Conservation (phyloP, 1,284 basidiomycete genomes). For the Earliella scabrosa region DNA sequence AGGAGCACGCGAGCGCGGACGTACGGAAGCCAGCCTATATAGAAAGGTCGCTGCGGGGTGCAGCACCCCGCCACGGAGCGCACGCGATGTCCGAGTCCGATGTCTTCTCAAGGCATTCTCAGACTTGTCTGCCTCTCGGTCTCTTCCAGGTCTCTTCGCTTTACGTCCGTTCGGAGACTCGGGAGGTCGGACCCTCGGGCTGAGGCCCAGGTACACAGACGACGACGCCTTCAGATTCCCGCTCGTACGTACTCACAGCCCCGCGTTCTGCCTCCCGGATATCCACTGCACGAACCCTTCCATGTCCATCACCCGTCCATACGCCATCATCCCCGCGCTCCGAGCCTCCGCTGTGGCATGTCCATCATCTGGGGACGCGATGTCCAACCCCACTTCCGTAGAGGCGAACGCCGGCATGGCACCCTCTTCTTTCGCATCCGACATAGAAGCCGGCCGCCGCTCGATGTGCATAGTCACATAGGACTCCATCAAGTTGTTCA, state of each 20-base stretch:
- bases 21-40: neutral
- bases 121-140: neutral
- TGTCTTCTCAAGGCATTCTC: no score
- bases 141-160: neutral
- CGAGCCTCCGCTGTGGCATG: constrained; percentile 11
- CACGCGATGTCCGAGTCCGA: constrained; percentile 5
- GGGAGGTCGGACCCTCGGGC: neutral
- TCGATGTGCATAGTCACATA: constrained; percentile 61
- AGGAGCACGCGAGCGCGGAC: neutral
- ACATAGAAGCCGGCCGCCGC: constrained; percentile 3
- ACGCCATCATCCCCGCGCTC: constrained; percentile 26
- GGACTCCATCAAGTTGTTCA: constrained; percentile 62
- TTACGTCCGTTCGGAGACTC: neutral
- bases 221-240: no score
- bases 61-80: constrained; percentile 2
- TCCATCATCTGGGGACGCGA: constrained; percentile 1
- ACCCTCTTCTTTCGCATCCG: neutral
- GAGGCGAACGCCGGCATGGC: neutral
- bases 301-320: constrained; percentile 45
- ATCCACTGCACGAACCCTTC: constrained; percentile 39
- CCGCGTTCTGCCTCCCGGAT: constrained; percentile 16
- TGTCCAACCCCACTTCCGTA: neutral
- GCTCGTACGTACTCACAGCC: neutral
- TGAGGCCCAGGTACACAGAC: no score
- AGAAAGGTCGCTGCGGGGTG: neutral